Percentiles rank a stretch among this genome's conserved stretches.
Conservation (phyloP, 257 asterid species). For the Solanum boliviense region DNA sequence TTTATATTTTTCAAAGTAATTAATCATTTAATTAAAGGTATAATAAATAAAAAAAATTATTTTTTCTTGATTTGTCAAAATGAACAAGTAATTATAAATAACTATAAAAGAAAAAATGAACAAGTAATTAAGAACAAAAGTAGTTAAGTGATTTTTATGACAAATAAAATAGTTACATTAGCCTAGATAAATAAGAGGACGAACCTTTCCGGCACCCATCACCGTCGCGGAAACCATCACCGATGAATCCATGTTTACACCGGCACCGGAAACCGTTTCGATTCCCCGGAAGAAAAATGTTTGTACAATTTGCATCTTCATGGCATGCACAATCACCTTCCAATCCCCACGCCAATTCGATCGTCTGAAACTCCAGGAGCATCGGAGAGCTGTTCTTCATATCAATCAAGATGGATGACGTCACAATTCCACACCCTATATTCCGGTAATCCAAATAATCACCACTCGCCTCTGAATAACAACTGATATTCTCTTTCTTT, state of each 20-base stretch:
- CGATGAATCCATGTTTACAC: constrained; percentile 51
- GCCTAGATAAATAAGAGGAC: neutral
- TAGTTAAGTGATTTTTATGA: no score
- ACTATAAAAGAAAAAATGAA: no score
- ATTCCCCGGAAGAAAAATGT: neutral
- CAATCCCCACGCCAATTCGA: constrained; percentile 86
- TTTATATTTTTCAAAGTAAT: no score
- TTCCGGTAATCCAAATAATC: constrained; percentile 20
- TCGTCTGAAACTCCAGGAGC: constrained; percentile 36
- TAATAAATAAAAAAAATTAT: no score
- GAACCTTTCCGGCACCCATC: constrained; percentile 54
- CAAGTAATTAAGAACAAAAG: no score
- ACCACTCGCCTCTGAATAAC: constrained; percentile 22
- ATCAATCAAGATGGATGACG: constrained; percentile 30
- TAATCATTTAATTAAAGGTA: no score
- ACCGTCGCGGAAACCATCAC: constrained; percentile 60
- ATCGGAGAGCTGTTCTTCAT: constrained; percentile 8
- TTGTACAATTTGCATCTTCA: constrained; percentile 21
- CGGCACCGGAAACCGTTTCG: constrained; percentile 40
- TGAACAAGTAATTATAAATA: rapidly evolving
- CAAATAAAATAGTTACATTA: neutral
- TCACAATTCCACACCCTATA: constrained; percentile 18
- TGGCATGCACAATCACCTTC: constrained; percentile 37
- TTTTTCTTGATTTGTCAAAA: no score
- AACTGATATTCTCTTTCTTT: constrained; percentile 9